phyloP scores from a whole-genome alignment of 164 flowering plant genomes.

The Chloranthus sessilifolius region DNA sequence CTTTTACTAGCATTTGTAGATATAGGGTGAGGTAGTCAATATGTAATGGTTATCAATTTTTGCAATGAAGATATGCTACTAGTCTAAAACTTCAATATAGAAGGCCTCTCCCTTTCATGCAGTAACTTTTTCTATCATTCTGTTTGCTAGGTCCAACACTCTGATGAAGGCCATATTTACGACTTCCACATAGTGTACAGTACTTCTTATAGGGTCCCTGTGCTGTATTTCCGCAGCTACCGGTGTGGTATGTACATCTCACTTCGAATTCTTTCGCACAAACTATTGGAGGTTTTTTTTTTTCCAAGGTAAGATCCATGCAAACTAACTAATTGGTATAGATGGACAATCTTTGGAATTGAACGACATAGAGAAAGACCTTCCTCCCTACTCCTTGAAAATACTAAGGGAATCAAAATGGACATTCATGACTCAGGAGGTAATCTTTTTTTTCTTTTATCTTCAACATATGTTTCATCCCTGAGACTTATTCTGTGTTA shows the following conservation, averaged over 20 bases:
- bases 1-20: too few species aligned
- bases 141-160: slow-evolving; percentile 39
- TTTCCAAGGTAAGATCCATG: not conserved
- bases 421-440: slow-evolving; percentile 92
- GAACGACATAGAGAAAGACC: slow-evolving; percentile 56
- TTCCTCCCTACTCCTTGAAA: slow-evolving; percentile 47
- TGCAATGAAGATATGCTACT: too few species aligned
- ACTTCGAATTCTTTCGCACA: not conserved
- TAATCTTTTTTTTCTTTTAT: slow-evolving; percentile 12
- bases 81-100: not conserved
- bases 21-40: too few species aligned
- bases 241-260: slow-evolving; percentile 41
- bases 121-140: slow-evolving; percentile 7
- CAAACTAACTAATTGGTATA: slow-evolving; percentile 19
- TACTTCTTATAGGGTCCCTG: slow-evolving; percentile 68
- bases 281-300: not conserved
- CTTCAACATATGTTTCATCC: too few species aligned
- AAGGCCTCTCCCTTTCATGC: slow-evolving; percentile 6
- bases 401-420: slow-evolving; percentile 58
- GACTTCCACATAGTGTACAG: slow-evolving; percentile 83
- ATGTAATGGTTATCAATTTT: too few species aligned
- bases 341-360: slow-evolving; percentile 64
- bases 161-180: slow-evolving; percentile 37
- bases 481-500: too few species aligned
- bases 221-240: slow-evolving; percentile 72